A percentile compares a stretch with the other conserved stretches of the same genome.
Evolutionary conservation across 306 rosid species (phyloP).

Genomic region (Malus fusca): DNA sequence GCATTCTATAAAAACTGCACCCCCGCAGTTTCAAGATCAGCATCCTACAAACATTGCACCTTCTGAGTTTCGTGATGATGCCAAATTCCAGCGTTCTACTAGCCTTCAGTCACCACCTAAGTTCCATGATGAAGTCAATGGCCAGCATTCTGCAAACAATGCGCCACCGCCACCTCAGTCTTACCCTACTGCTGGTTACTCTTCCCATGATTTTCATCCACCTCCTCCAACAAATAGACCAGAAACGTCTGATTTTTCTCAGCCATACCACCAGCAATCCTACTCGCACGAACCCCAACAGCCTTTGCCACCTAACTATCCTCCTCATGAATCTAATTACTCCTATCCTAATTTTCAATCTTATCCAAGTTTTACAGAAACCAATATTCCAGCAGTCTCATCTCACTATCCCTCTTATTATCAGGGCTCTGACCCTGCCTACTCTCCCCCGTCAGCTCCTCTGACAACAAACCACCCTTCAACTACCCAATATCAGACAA

Average conservation of each 20-base stretch:
- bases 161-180: conserved; percentile 45
- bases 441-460: conserved; percentile 56
- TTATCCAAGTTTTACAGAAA: conserved; percentile 89
- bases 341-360: conserved; percentile 78
- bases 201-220: conserved; percentile 60
- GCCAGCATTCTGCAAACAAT: conserved; percentile 41
- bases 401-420: conserved; percentile 41
- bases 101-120: conserved; percentile 34
- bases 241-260: conserved; percentile 54
- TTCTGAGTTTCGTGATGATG: conserved; percentile 13
- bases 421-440: conserved; percentile 70
- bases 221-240: conserved; percentile 51
- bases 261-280: conserved; percentile 53
- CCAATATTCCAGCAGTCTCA: conserved; percentile 73
- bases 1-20: conserved; percentile 9
- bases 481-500: conserved; percentile 35
- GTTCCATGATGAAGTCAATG: conserved; percentile 42
- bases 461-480: conserved; percentile 40
- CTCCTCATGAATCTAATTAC: conserved; percentile 46
- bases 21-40: conserved; percentile 30
- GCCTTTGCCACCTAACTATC: conserved; percentile 45
- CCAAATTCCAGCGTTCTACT: conserved; percentile 23
- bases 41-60: conserved; percentile 14
- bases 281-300: conserved; percentile 63
- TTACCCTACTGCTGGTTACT: conserved; percentile 46